Base-by-base conservation (phyloP, 257 asterid genomes). In the Coffea canephora region DNA sequence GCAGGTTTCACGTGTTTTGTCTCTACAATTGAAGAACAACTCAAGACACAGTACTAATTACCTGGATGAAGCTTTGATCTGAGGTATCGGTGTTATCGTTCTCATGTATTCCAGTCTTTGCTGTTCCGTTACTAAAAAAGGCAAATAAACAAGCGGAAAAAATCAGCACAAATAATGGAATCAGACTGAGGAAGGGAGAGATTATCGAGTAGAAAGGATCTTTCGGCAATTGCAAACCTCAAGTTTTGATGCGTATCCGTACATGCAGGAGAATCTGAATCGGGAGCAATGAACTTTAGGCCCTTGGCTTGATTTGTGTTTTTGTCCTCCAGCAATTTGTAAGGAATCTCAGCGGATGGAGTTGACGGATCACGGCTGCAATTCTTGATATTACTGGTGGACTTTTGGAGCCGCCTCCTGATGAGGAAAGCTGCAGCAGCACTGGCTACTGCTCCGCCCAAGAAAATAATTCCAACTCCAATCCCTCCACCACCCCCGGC, bases 401-500 rank as follows among this genome's bases (percentile, higher is more conserved):
- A 81, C 79, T 87, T 87, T 83, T 81, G 69, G 55, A 79, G 27
- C 72, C 80, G 84, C 55, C 59, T 81, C 69, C 85, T 74, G 81
- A 84, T 67, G 0, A 0, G 88, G 84, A 2, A 87, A 48, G 93
- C 91, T 50, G 93, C 94, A 62, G 93, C 83, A 41, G 91, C 94
- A 62, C 91, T 84, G 43, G 88, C 92, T 88, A 89, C 86, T 48
- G 88, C 97, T 39, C 96, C 96, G 31, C 94, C 91, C 61, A 92
- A 78, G 80, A 91, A 79, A 77, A 91, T 62, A 68, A 92, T 82
- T 54, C 84, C 71, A 64, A 86, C 89, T 73, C 87, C 92, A 61
- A 88, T 71, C 15, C 88, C 92, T 59, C 89, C 89, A 19, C 89
- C 87, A 3, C 70, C 79, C 7, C 79, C 59, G 46, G 52, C 57